Percentiles rank a stretch among this genome's conserved stretches.
Evolutionary conservation across 495 filamentous ascomycete species (phyloP).

Genomic region (Neurospora sp.): DNA sequence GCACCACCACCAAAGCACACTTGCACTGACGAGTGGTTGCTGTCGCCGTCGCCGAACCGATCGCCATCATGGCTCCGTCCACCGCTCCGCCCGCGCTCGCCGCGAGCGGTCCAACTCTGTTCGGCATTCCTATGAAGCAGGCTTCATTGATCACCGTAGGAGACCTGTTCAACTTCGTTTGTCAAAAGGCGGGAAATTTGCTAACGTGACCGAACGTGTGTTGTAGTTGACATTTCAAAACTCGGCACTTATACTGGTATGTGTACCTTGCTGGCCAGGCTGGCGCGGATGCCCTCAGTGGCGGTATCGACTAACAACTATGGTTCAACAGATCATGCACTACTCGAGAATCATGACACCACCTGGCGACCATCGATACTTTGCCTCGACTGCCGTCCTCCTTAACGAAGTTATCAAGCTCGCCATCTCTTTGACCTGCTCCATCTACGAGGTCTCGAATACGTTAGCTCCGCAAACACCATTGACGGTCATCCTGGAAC

Average conservation of each 20-base stretch:
- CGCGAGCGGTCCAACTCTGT: slow-evolving; percentile 31
- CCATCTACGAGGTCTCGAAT: slow-evolving; percentile 75
- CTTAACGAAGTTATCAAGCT: slow-evolving; percentile 91
- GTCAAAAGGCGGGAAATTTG: slow-evolving; percentile 8
- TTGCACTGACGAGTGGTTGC: neutral
- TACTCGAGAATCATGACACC: slow-evolving; percentile 89
- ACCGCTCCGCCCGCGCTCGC: slow-evolving; percentile 15
- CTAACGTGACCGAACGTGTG: slow-evolving; percentile 6
- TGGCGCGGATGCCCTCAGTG: neutral
- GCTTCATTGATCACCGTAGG: slow-evolving; percentile 68
- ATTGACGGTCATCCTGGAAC: slow-evolving; percentile 65
- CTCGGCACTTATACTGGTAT: slow-evolving; percentile 64
- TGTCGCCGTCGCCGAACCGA: neutral
- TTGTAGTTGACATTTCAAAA: slow-evolving; percentile 68
- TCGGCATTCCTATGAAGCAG: slow-evolving; percentile 67
- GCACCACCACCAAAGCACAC: neutral
- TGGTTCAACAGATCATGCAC: slow-evolving; percentile 58
- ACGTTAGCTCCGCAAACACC: slow-evolving; percentile 65
- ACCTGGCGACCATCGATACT: slow-evolving; percentile 72
- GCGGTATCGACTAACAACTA: slow-evolving; percentile 7
- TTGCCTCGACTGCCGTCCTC: slow-evolving; percentile 89
- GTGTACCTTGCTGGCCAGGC: slow-evolving; percentile 9
- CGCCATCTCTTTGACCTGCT: slow-evolving; percentile 71
- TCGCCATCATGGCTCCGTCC: neutral
- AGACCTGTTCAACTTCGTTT: slow-evolving; percentile 8